A percentile compares a stretch with the other conserved stretches of the same genome.
Conservation (phyloP, 2,329 filamentous ascomycete species). For the Domatiomyces globalis region DNA sequence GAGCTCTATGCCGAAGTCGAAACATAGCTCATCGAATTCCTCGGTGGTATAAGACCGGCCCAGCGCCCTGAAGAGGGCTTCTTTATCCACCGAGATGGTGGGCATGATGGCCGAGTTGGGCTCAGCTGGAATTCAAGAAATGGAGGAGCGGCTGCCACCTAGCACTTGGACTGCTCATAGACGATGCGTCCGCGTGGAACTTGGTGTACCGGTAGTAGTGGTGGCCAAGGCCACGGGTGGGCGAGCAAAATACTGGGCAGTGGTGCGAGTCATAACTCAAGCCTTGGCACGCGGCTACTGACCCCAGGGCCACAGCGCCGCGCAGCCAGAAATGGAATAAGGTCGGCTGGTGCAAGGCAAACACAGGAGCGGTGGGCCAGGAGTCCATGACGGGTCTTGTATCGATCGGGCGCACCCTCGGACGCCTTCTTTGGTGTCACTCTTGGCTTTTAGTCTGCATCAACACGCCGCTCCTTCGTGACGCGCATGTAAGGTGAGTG, state of each 20-base stretch:
- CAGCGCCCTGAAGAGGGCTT: conserved; percentile 82
- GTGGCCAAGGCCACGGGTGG: neutral
- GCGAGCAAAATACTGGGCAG: too few relatives aligned
- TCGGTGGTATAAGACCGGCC: conserved; percentile 82
- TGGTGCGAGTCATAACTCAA: too few relatives aligned
- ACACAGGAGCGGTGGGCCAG: neutral
- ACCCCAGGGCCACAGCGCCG: too few relatives aligned
- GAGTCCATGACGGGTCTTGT: neutral
- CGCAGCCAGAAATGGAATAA: neutral
- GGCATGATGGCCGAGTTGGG: conserved; percentile 52
- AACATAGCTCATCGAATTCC: conserved; percentile 93
- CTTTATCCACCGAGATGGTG: conserved; percentile 94
- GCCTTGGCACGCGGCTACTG: too few relatives aligned
- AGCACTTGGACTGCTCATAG: neutral
- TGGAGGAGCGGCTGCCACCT: neutral
- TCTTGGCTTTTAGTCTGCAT: neutral
- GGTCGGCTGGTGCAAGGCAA: neutral
- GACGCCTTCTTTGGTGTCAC: neutral
- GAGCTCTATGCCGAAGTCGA: conserved; percentile 93
- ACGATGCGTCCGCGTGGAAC: neutral
- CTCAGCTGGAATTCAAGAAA: neutral
- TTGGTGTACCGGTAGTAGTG: neutral
- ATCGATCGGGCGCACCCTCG: too few relatives aligned
- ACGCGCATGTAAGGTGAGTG: neutral
- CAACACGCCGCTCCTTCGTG: neutral